These are phyloP conservation scores for Solanum neorickii DNA, from an alignment of 257 asterid genomes.

Conservation along the genomic window DNA sequence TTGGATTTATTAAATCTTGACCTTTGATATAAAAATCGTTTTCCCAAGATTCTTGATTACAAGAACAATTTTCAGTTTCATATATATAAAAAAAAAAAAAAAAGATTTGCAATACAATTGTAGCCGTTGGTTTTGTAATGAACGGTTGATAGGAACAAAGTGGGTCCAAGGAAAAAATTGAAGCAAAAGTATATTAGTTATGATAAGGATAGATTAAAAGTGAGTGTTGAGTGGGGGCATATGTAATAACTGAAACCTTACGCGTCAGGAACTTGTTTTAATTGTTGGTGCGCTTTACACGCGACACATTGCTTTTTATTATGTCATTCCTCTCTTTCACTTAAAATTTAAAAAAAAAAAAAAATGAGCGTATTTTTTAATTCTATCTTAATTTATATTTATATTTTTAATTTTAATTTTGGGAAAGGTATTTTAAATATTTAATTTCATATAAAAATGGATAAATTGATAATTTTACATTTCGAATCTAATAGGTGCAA, in stretches of 20 bases:
- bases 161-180: background rate
- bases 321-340: background rate
- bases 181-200: background rate
- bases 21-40: conserved; percentile 15
- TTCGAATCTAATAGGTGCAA: no score
- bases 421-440: no score
- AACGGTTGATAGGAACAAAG: background rate
- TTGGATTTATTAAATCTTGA: background rate
- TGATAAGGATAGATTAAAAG: background rate
- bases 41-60: conserved; percentile 24
- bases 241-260: background rate
- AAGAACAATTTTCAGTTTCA: background rate
- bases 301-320: conserved; percentile 17
- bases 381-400: no score
- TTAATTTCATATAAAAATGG: no score
- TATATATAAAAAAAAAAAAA: background rate
- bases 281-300: conserved; percentile 15
- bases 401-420: no score
- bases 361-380: no score
- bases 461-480: no score
- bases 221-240: background rate
- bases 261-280: background rate
- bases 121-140: background rate
- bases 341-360: no score
- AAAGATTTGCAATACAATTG: background rate